Base-by-base conservation (phyloP, 495 filamentous ascomycete genomes). In the Cercophora newfieldiana region DNA sequence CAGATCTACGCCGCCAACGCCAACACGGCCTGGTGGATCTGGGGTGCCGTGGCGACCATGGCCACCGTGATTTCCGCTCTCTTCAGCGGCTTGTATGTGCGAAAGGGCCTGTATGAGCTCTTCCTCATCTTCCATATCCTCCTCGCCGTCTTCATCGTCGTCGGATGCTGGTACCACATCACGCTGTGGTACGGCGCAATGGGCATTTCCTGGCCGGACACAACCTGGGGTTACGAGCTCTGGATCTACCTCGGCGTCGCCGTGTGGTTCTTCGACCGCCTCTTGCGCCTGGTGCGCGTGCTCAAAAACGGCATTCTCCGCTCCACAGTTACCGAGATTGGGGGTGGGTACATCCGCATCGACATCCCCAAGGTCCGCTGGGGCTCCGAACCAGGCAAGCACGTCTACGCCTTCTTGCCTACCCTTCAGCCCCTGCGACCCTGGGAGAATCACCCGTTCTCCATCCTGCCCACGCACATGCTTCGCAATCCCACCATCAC, bases 401-500 rank as follows among this genome's bases (percentile, higher is more conserved):
- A 78, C 47, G 79, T 69, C 1, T 82, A 82, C 58, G 68, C 74
- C 10, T 82, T 80, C 61, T 82, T 83, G 65, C 82, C 81, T 0
- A 80, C 77, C 1, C 59, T 83, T 3, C 72, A 49, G 48, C 69
- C 64, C 1, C 64, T 70, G 29, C 74, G 77, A 10, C 69, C 73
- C 0, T 85, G 82, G 82, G 80, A 83, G 68, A 85, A 80, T 55
- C 82, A 85, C 64, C 82, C 81, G 0, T 85, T 83, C 61, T 83
- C 80, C 2, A 62, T 81, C 0, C 25, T 75, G 0, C 71, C 76
- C 21, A 78, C 74, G 18, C 56, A 71, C 10, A 54, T 75, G 63
- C 61, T 77, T 10, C 58, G 24, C 6, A n/a, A n/a, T n/a, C n/a
- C n/a, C n/a, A n/a, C n/a, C n/a, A n/a, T n/a, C n/a, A n/a, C n/a